These are phyloP conservation scores for Apiotrichum akiyoshidainum DNA, from an alignment of 1,284 basidiomycete species.

Conservation along the genomic window DNA sequence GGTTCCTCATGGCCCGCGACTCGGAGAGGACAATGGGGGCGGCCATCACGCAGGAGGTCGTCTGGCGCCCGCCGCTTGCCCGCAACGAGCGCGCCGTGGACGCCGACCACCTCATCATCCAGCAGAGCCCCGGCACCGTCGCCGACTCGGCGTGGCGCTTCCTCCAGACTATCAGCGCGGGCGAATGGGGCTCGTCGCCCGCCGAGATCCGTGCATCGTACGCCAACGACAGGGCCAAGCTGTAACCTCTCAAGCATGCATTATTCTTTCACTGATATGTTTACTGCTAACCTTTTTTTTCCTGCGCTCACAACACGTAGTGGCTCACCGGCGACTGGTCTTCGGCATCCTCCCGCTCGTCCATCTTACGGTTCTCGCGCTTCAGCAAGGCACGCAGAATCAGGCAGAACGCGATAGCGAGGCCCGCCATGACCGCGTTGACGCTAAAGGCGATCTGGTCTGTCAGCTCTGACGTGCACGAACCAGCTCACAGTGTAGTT, in stretches of 20 bases:
- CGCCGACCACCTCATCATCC: constrained; percentile 38
- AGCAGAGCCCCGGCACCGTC: constrained; percentile 37
- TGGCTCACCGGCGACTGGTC: neutral
- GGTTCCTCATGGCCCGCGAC: constrained; percentile 29
- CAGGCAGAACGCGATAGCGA: constrained; percentile 27
- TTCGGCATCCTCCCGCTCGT: neutral
- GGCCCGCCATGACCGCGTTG: constrained; percentile 29
- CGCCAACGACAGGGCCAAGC: neutral
- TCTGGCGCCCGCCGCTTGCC: constrained; percentile 30
- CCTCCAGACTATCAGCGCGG: constrained; percentile 19
- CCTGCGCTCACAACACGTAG: constrained; percentile 3
- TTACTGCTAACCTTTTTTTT: no score
- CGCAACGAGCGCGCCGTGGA: constrained; percentile 33
- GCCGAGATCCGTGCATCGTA: constrained; percentile 8
- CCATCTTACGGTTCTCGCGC: constrained; percentile 23
- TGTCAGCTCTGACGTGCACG: no score
- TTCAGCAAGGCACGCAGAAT: constrained; percentile 29
- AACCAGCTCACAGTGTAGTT: constrained; percentile 18
- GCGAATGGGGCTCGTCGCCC: constrained; percentile 5
- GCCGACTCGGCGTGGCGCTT: constrained; percentile 34
- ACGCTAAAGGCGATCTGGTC: constrained; percentile 29
- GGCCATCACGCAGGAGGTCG: constrained; percentile 25
- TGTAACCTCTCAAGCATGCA: constrained; percentile 5
- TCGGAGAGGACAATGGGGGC: constrained; percentile 28
- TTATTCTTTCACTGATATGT: no score